Evolutionary conservation across 768 basidiomycete genomes (phyloP), one percentile per base, ranked within the genome.

Genomic region (Crucibulum laeve): DNA sequence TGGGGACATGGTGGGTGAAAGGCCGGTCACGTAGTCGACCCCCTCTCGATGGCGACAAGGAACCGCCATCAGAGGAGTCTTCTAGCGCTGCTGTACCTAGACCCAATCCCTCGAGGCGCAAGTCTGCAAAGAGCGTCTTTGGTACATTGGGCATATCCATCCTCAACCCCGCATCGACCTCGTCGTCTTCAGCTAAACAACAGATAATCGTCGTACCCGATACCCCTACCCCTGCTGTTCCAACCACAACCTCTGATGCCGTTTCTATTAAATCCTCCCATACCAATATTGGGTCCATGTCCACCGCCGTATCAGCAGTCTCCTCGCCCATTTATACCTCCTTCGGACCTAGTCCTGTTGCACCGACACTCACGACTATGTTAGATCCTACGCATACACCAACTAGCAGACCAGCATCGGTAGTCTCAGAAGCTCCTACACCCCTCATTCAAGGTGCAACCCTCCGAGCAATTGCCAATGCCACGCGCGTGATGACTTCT

Each of bases 401-500:
- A 32, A 55, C 54, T 3, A 47, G 52, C 10, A 59, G 57, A 19
- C 45, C 58, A 38, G 51, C 62, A 7, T 51, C 58, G 15, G 53
- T 53, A 1, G 44, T 41, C 5, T 51, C 63, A 1, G 63, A 68
- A 19, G 48, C 49, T 8, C 49, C 58, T 3, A 55, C 56, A 1
- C 38, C 58, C 5, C 43, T 64, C 5, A 58, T 59, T 5, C 88
- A 91, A 54, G 85, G 87, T 1, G 61, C 81, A 0, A 76, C 86
- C 0, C 58, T 92, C 2, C 78, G 79, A 4, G 90, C 90, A 1
- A 89, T 92, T 43, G 76, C 78, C 14, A 82, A 91, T 43, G 88
- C 90, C 1, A 91, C 85, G 1, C 79, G 90, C 3, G 84, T 91
- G n/a, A 91, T 92, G 88, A 86, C 86, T 0, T 72, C 79, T 2